Base-by-base conservation (phyloP, 78 protist species). In the Acrasis kona region DNA sequence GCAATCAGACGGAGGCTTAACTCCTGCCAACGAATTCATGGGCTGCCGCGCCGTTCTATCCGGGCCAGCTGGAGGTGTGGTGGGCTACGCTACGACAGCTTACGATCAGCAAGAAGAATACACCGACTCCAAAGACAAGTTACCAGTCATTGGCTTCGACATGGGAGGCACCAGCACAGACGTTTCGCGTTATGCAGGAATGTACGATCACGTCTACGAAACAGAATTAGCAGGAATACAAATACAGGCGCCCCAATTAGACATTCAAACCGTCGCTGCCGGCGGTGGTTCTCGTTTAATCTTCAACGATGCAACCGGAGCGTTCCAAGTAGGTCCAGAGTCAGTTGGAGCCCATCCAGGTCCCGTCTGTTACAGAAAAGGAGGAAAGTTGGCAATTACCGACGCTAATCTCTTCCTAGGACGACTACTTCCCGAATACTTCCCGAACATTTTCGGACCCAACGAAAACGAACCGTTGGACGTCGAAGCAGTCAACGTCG, bases 141-240 rank as follows among this genome's bases (percentile, higher is more conserved):
- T 36, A 34, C 91, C 93, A 10, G 89, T 90, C 39, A 88, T 94
- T 34, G 96, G 96, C 19, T 93, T 93, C 39, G 98, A 95, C 89
- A 95, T 95, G 97, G 98, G 98, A 35, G 98, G 98, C 31, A 95
- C 98, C 1, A 85, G 92, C 4, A 95, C 98, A 1, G 98, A 95
- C 71, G 96, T 93, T 4, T 74, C 85, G 8, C 34, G 83, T 7
- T 85, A 31, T 28, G 78, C 12, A 41, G 95, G 93, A 19, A 1
- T 29, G 10, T 81, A 61, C 4, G 96, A 92, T 71, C 96, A 84
- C 65, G 92, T 91, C 0, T 92, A 83, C 41, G 97, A 95, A 68
- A 83, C 89, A 34, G 72, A 50, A 12, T 83, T 79, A 0, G 96
- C 98, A 0, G 98, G 98, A 19, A 83, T 88, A 29, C 70, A 82